Base-by-base conservation (phyloP, 495 filamentous ascomycete genomes). In the Aspergillus homomorphus region DNA sequence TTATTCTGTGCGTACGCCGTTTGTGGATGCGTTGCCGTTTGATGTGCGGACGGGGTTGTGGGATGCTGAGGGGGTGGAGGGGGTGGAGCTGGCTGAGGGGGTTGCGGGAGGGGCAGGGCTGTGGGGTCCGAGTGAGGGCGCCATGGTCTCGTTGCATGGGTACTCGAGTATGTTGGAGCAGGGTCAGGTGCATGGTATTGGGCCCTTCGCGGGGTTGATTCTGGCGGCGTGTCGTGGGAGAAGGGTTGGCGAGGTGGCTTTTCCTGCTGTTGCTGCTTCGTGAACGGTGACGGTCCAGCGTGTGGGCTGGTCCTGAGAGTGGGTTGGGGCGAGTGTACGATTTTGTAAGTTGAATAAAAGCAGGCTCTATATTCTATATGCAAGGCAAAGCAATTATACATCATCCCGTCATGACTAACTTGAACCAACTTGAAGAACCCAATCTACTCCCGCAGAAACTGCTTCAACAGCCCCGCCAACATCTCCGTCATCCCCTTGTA, bases 1-100 rank as follows among this genome's bases (percentile, higher is more conserved):
- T 8, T 78, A 67, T 50, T 72, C 72, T 0, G 67, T 69, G 45
- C 76, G 77, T 4, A 74, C 72, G 3, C 70, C 66, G 22, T 73
- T 71, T 41, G 60, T 73, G 3, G 72, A 72, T 8, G 62, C 71
- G 10, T 54, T 72, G 19, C 71, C 71, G 18, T 77, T 77, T 55
- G 77, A 77, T 22, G 53, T 68, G 19, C 73, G 71, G 18, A 68
- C 64, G 1, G 54, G 65, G 10, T 51, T 80, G 16, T 77, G 76
- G 75, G 74, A 74, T 38, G 55, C 66, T 14, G 50, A 61, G 16
- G 63, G 63, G 2, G 69, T 65, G 20, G n/a, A 38, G 33, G 33
- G 33, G 33, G 2, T 14, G 7, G 33, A 38, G 62, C n/a, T n/a
- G n/a, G 0, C 76, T 70, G 71, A 24, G 41, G n/a, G n/a, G n/a